Evolutionary conservation across 805 yeast genomes (phyloP).

Genomic region (Ogataea minuta): DNA sequence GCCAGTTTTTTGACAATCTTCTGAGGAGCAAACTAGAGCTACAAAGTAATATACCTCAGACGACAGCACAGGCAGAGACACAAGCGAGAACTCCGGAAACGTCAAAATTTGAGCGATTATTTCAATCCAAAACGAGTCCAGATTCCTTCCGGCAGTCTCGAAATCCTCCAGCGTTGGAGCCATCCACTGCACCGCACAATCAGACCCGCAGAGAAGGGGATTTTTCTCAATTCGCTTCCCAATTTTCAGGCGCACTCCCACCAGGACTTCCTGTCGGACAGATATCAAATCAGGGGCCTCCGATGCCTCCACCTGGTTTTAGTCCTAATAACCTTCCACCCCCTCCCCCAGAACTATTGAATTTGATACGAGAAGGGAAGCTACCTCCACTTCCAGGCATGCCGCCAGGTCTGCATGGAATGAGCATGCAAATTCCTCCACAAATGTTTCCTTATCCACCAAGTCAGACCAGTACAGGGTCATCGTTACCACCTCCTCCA

Average conservation of each 20-base stretch:
- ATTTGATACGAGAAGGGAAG: slow-evolving; percentile 28
- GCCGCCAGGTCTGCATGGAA: slow-evolving; percentile 10
- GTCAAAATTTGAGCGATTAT: slow-evolving; percentile 23
- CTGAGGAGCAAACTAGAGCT: slow-evolving; percentile 3
- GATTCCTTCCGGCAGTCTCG: neutral
- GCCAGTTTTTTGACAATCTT: slow-evolving; percentile 24
- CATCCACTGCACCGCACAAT: slow-evolving; percentile 2
- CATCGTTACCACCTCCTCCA: slow-evolving; percentile 7
- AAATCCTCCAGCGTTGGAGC: slow-evolving; percentile 1
- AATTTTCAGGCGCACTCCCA: neutral
- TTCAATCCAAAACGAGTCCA: slow-evolving; percentile 12
- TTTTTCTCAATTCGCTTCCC: slow-evolving; percentile 1
- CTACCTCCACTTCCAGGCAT: slow-evolving; percentile 31
- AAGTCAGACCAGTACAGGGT: neutral
- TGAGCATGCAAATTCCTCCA: slow-evolving; percentile 2
- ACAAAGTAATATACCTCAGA: neutral
- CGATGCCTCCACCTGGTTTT: slow-evolving; percentile 16
- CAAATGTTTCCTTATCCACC: slow-evolving; percentile 5
- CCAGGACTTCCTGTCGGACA: slow-evolving; percentile 8
- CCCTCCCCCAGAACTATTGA: slow-evolving; percentile 30
- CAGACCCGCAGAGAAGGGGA: neutral
- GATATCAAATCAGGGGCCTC: slow-evolving; percentile 6
- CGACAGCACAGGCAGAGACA: neutral
- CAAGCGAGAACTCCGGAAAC: slow-evolving; percentile 14
- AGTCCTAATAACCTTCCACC: slow-evolving; percentile 23